Percentiles rank a stretch among this genome's conserved stretches.
Evolutionary conservation across 2,329 filamentous ascomycete species (phyloP).

Genomic region (Immersiporthe knoxdaviesiana): DNA sequence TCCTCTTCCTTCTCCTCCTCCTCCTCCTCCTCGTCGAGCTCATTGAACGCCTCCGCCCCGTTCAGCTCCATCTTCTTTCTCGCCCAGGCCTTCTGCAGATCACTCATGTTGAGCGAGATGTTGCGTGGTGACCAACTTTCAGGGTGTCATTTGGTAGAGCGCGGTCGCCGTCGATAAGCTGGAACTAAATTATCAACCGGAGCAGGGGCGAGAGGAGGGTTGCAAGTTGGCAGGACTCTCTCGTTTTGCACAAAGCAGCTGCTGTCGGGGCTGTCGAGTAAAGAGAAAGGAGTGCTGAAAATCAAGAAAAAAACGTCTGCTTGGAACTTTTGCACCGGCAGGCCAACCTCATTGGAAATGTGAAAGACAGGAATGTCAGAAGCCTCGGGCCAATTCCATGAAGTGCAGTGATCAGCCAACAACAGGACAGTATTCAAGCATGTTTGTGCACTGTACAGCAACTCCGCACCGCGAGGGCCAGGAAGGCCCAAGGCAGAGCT

Average conservation of each 20-base stretch:
- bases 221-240: neutral
- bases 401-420: neutral
- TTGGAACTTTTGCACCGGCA: neutral
- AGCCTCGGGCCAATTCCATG: neutral
- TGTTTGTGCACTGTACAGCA: neutral
- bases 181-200: neutral
- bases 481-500: too few species aligned
- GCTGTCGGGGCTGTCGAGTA: neutral
- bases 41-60: slow-evolving; percentile 53
- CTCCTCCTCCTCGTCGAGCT: slow-evolving; percentile 57
- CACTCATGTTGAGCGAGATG: slow-evolving; percentile 65
- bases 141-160: slow-evolving; percentile 7
- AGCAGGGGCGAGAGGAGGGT: neutral
- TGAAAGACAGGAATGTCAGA: neutral
- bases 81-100: slow-evolving; percentile 77
- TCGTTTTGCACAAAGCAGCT: neutral
- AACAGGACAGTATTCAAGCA: neutral
- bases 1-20: slow-evolving; percentile 52
- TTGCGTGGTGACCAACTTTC: neutral
- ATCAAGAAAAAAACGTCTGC: neutral
- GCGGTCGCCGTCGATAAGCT: neutral
- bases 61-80: slow-evolving; percentile 71
- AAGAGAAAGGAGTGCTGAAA: neutral
- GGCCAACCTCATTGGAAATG: neutral
- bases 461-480: too few species aligned